Base-by-base conservation (phyloP, 2,329 filamentous ascomycete genomes). In the Sarocladiaceae sp. region DNA sequence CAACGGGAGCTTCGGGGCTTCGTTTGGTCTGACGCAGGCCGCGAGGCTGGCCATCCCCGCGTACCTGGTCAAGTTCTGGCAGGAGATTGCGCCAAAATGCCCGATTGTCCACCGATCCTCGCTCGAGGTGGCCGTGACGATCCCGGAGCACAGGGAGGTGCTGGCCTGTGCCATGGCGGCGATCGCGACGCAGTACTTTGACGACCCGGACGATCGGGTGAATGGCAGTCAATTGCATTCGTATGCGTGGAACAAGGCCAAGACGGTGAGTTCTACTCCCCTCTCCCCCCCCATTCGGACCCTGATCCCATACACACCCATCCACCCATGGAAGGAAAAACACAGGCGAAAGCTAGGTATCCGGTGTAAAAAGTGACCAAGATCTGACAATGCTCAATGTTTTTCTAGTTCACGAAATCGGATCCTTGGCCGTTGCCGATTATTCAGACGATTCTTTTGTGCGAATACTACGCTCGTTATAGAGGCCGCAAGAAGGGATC, bases 81-180 rank as follows among this genome's bases (percentile, higher is more conserved):
- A 69, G 42, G 67, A 65, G 48, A 69, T 76, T 40, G 65, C 76
- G 51, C 61, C 63, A 18, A 50, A 64, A 45, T 70, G 69, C 50
- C 74, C 74, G n/a, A 55, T 78, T 20, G 63, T 78, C 20, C 74
- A 79, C 57, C 65, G 64, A 46, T 56, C 60, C 18, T 68, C 65
- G 12, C 67, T 72, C 32, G 68, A 73, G 20, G 58, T 58, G 15
- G 48, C 54, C 5, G 52, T 51, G 10, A 50, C 44, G 20, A 47
- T 48, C 6, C 57, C 59, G 4, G 67, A 70, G 44, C 57, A 62
- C 21, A 27, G 58, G 6, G 68, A 73, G 44, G 58, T 72, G 33
- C 60, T 78, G 35, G 66, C 61, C 12, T 76, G 67, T 48, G 72
- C 74, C 47, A 78, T 79, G 74, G 75, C 74, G 18, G 74, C 75